Base-by-base conservation (phyloP, 2,329 filamentous ascomycete species). In the Emmonsia crescens region DNA sequence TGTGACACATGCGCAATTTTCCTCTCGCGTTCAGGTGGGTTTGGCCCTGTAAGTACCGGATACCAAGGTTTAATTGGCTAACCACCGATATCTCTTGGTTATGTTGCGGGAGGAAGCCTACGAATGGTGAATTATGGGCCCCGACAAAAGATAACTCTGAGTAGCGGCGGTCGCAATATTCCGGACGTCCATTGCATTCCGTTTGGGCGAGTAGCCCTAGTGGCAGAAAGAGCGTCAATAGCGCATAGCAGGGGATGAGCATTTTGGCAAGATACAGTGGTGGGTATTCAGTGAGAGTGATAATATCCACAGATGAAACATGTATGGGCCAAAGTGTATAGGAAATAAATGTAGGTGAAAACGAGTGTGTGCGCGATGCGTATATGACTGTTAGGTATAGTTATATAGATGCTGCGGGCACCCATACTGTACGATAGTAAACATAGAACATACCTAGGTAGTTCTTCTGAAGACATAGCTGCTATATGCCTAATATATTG, bases 91-190 rank as follows among this genome's bases (percentile, higher is more conserved):
- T 77, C 64, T 83, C 81, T 69, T 89, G 86, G 72, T 87, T 86
- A 63, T 86, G 74, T 62, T 78, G 73, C 0, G 78, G 78, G 9
- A 79, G 67, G 58, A 76, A 66, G 48, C 86, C 84, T 48, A 86
- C 80, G 68, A 89, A 89, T 44, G 84, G 80, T 16, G 81, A 82
- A 74, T 89, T 81, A 74, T 89, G 87, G 6, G 86, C 79, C 29
- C 85, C 87, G 21, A 86, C 74, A 62, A 83, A 81, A n/a, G 82
- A 82, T 60, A 87, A 71, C 44, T 85, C 79, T 64, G 83, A 83
- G 74, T 87, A 88, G 49, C 71, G 73, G 46, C 82, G 80, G 56
- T 71, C 70, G 73, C 85, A 88, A 60, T 84, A 81, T 46, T 78
- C 78, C 1, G 79, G 67, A 60, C 79, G 76, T 64, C 84, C 84